Evolutionary conservation across 1,139 yeast genomes (phyloP), one percentile per base, ranked within the genome.

Genomic region (Petasospora fabianii): DNA sequence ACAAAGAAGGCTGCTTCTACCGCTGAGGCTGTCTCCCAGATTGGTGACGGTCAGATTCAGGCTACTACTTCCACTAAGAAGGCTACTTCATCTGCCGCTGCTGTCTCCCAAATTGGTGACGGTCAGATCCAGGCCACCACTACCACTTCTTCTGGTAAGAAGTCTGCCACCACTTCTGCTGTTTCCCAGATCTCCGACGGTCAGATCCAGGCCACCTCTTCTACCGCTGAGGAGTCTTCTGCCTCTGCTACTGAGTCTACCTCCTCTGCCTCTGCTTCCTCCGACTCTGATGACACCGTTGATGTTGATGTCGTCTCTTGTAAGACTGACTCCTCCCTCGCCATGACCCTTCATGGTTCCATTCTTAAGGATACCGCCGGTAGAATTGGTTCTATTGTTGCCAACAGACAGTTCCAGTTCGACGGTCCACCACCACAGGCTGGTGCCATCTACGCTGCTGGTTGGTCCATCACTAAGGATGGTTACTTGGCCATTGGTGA

Each of bases 401-500:
- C 88, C 48, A 81, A 81, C 80, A 75, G 81, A 68, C 90, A 82
- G 71, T 81, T 82, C 80, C 90, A 82, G 69, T 82, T 82, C 58
- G 90, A 82, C 60, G 90, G 90, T 63, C 92, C 92, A 53, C 86
- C 88, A 65, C 88, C 90, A 55, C 92, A 83, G 72, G 88, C 90
- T 46, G 92, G 90, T 64, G 74, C 87, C 53, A 77, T 83, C 63
- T 82, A 79, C 65, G 90, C 92, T 58, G 84, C 79, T 43, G 92
- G 92, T 51, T 84, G 92, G 92, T 70, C 84, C 35, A 66, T 81
- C 54, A 70, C 80, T 43, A 57, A 62, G 41, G 81, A 76, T 41
- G 86, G 86, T 51, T 59, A 68, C 67, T 75, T 83, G 61, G 84
- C 85, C 44, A 66, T 83, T 51, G 92, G 90, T 66, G 66, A 71